A percentile compares a stretch with the other conserved stretches of the same genome.
Evolutionary conservation across 2,329 filamentous ascomycete species (phyloP).

Genomic region (Nothophoma quercina): DNA sequence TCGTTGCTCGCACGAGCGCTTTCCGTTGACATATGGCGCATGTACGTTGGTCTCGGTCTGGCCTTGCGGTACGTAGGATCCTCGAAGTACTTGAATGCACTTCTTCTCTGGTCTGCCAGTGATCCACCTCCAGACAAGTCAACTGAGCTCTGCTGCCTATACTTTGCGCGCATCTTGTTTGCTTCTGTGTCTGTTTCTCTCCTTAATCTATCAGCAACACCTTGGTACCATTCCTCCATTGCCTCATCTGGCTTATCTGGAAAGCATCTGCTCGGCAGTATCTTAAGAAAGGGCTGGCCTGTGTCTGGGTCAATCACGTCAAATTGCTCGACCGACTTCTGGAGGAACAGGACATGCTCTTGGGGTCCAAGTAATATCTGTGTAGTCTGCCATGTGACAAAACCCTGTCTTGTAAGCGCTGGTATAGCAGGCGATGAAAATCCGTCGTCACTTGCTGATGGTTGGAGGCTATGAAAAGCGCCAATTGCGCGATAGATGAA

Average conservation of each 20-base stretch:
- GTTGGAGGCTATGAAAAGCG: conserved; percentile 87
- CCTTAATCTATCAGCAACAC: conserved; percentile 74
- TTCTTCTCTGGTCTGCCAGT: conserved; percentile 52
- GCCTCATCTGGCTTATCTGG: conserved; percentile 76
- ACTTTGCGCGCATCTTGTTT: conserved; percentile 26
- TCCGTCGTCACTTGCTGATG: conserved; percentile 67
- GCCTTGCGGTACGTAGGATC: conserved; percentile 59
- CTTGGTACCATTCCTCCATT: conserved; percentile 87
- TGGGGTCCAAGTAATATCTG: conserved; percentile 87
- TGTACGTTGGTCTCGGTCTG: conserved; percentile 53
- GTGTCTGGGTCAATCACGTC: conserved; percentile 75
- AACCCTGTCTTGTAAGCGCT: conserved; percentile 81
- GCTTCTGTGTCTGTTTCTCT: conserved; percentile 62
- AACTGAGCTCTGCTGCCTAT: conserved; percentile 41
- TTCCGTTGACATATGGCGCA: conserved; percentile 49
- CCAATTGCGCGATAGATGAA: conserved; percentile 93
- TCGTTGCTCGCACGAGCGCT: conserved; percentile 41
- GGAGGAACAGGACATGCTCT: conserved; percentile 84
- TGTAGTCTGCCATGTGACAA: conserved; percentile 92
- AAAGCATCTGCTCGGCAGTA: conserved; percentile 72
- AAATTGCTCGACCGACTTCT: conserved; percentile 80
- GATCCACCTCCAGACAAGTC: conserved; percentile 46
- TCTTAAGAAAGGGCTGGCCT: conserved; percentile 64
- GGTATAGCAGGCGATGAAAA: conserved; percentile 81
- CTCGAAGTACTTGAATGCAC: conserved; percentile 58